phyloP scores from a whole-genome alignment of 768 basidiomycete genomes.

The Lactarius sanguifluus region DNA sequence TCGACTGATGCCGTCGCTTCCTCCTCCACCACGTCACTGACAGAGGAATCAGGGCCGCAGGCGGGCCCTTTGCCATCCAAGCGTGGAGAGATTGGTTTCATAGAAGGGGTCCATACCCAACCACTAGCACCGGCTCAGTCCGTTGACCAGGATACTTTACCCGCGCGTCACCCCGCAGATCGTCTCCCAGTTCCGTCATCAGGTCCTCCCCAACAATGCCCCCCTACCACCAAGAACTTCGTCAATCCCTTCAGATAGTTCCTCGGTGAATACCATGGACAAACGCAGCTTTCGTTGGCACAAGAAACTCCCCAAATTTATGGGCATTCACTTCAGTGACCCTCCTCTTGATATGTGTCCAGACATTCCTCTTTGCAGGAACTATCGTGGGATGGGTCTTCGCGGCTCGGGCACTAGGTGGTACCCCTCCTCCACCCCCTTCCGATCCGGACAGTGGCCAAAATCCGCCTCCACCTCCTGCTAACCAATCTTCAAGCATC shows the following conservation, averaged over 20 bases:
- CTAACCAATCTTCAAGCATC: constrained; percentile 36
- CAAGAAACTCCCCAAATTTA: constrained; percentile 39
- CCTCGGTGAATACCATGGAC: constrained; percentile 35
- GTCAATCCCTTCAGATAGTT: constrained; percentile 20
- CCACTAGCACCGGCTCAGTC: constrained; percentile 23
- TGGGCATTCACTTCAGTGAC: constrained; percentile 50
- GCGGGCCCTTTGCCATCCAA: constrained; percentile 64
- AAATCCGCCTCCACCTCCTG: background rate
- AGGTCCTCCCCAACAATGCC: background rate
- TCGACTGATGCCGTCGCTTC: constrained; percentile 31
- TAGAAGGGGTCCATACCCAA: constrained; percentile 42
- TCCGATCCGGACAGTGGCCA: no score
- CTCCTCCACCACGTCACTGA: constrained; percentile 10
- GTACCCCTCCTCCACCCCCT: constrained; percentile 7
- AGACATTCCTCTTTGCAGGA: constrained; percentile 42
- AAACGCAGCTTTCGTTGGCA: constrained; percentile 42
- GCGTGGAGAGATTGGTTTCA: constrained; percentile 64
- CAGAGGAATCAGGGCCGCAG: constrained; percentile 43
- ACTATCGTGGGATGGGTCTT: constrained; percentile 60
- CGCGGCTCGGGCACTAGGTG: constrained; percentile 33
- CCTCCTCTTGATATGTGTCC: constrained; percentile 43
- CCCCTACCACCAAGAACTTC: constrained; percentile 1
- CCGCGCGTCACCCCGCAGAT: constrained; percentile 54
- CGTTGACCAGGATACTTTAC: constrained; percentile 32
- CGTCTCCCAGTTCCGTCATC: constrained; percentile 30